phyloP scores from a whole-genome alignment of 1,284 basidiomycete genomes.

The Leccinum subrobustum region DNA sequence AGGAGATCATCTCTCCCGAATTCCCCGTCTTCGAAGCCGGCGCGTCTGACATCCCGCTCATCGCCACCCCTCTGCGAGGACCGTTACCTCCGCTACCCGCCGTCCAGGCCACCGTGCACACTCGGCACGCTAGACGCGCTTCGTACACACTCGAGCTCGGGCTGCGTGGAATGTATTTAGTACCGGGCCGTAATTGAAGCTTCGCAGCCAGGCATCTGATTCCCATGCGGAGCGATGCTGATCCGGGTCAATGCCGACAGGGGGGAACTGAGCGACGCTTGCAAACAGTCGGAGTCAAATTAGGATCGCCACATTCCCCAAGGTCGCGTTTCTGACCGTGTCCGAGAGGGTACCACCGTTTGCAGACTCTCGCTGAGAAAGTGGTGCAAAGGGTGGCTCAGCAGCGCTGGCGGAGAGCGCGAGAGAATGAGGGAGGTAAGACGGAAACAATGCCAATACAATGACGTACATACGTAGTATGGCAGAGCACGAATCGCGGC shows the following conservation, averaged over 20 bases:
- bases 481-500: neutral
- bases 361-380: neutral
- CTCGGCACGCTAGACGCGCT: neutral
- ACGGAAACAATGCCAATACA: neutral
- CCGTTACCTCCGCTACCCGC: neutral
- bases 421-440: neutral
- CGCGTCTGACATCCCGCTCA: neutral
- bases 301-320: neutral
- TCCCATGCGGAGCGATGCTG: neutral
- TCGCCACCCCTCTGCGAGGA: neutral
- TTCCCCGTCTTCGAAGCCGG: neutral
- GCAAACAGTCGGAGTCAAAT: neutral
- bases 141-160: neutral
- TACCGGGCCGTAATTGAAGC: neutral
- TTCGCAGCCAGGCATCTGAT: neutral
- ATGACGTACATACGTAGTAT: neutral
- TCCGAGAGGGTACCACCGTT: neutral
- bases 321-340: neutral
- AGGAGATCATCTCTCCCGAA: neutral
- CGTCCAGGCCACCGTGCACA: neutral
- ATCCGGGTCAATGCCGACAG: neutral
- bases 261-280: neutral
- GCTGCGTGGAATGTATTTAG: neutral
- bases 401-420: neutral
- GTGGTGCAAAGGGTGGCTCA: neutral